Percentiles rank a stretch among this genome's conserved stretches.
phyloP scores from a whole-genome alignment of 176 grass and related monocot species.

The Alloteropsis semialata region DNA sequence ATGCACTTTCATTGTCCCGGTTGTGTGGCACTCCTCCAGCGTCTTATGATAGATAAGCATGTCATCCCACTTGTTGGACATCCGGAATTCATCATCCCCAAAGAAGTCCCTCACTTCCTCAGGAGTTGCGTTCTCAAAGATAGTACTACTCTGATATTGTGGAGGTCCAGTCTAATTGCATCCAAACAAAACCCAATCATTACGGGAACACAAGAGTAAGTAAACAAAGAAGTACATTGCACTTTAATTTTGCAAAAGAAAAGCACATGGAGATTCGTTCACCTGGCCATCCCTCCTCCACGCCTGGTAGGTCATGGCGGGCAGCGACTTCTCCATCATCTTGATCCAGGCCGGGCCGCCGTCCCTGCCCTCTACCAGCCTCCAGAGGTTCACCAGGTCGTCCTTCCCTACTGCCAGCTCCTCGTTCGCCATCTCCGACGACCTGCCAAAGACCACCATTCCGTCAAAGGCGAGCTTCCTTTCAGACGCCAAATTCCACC shows the following conservation, averaged over 20 bases:
- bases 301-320: slow-evolving; percentile 68
- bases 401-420: slow-evolving; percentile 52
- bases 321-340: slow-evolving; percentile 79
- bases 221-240: not conserved
- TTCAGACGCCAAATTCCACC: slow-evolving; percentile 23
- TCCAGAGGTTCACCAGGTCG: slow-evolving; percentile 70
- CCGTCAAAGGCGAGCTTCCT: slow-evolving; percentile 12
- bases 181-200: not conserved
- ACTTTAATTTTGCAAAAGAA: slow-evolving; percentile 11
- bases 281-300: slow-evolving; percentile 88
- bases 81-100: slow-evolving; percentile 76
- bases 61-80: slow-evolving; percentile 90
- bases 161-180: slow-evolving; percentile 54
- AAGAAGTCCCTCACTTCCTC: slow-evolving; percentile 90
- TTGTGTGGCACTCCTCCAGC: slow-evolving; percentile 60
- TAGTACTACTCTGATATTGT: slow-evolving; percentile 67
- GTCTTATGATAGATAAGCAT: slow-evolving; percentile 81
- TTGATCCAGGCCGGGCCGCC: slow-evolving; percentile 70
- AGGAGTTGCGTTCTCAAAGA: slow-evolving; percentile 71
- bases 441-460: slow-evolving; percentile 36
- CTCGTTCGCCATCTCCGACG: slow-evolving; percentile 36
- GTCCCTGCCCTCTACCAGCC: slow-evolving; percentile 66
- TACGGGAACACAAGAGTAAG: not conserved
- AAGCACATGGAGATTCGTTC: not conserved
- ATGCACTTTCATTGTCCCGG: slow-evolving; percentile 74